These are phyloP conservation scores for Ramichloridium luteum DNA, from an alignment of 2,329 filamentous ascomycete genomes.

Conservation along the genomic window DNA sequence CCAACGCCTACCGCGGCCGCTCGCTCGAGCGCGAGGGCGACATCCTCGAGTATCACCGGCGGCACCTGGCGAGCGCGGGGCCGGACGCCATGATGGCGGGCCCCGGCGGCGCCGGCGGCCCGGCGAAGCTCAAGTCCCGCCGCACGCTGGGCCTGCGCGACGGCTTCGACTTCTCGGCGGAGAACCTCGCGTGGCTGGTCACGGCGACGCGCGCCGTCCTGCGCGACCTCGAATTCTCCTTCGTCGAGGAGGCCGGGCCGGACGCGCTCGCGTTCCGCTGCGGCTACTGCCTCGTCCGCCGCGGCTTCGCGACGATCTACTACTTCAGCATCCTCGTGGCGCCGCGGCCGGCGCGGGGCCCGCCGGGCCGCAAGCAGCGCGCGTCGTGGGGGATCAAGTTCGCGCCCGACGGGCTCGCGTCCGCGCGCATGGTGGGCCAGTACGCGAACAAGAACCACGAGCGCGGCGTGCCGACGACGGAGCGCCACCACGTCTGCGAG, in stretches of 20 bases:
- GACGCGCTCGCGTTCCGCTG: background rate
- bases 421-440: background rate
- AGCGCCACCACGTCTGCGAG: too few relatives aligned
- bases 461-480: background rate
- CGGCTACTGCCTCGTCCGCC: background rate
- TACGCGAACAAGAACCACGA: background rate
- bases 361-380: too few relatives aligned
- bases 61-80: too few relatives aligned
- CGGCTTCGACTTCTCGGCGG: background rate
- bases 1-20: conserved; percentile 12
- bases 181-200: background rate
- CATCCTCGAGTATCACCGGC: too few relatives aligned
- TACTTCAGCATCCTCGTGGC: background rate
- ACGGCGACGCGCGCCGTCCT: background rate
- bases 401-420: background rate
- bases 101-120: too few relatives aligned
- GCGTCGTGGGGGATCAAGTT: background rate
- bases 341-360: background rate
- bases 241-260: background rate
- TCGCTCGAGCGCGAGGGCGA: conserved; percentile 5
- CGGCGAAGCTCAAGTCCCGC: too few relatives aligned
- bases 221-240: background rate
- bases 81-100: too few relatives aligned
- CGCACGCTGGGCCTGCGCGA: background rate
- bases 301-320: background rate